Evolutionary conservation across 2,329 filamentous ascomycete genomes (phyloP), one percentile per base, ranked within the genome.

Genomic region (Colletotrichum truncatum): DNA sequence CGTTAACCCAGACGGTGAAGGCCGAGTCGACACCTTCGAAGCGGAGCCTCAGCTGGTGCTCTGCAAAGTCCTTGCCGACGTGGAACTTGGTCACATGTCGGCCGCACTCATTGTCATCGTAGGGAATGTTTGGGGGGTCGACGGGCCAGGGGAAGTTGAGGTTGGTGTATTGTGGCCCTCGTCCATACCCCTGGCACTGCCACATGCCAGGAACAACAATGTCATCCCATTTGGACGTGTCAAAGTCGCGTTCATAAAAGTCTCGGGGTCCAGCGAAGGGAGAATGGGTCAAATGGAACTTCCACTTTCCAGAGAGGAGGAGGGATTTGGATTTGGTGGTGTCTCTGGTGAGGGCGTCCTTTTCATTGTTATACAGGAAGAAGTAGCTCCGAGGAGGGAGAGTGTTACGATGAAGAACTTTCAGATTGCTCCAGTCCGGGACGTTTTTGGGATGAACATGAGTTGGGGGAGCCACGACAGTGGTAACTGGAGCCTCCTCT

Each of bases 11-110:
- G 2, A 93, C 80, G 68, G 91, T 88, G 68, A 91, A 93, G 0
- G 91, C 87, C 45, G 89, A 87, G 71, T 93, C 91, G 0, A 93
- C 91, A 0, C 91, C 91, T 69, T 93, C 91, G 63, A 93, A 93
- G 4, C 91, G 82, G 4, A 94, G 77, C n/a, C 90, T 81, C 12
- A 91, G 80, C 68, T 91, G 88, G 25, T 82, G 75, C 4, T 77
- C 78, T n/a, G 78, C 76, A 51, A 81, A 84, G 6, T 79, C 70
- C 4, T 80, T 70, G 0, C 82, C 82, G 0, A 90, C 79, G 0
- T 75, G 71, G 73, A 93, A 92, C 7, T 76, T 78, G 2, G 82
- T 85, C 43, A 87, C 75, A 69, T 93, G 93, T 1, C 85, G 86
- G 1, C 91, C 91, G 39, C 82, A 85, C 39, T 89, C 89, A 57